Base-by-base conservation (phyloP, 306 rosid genomes). In the Cucurbita pepo region DNA sequence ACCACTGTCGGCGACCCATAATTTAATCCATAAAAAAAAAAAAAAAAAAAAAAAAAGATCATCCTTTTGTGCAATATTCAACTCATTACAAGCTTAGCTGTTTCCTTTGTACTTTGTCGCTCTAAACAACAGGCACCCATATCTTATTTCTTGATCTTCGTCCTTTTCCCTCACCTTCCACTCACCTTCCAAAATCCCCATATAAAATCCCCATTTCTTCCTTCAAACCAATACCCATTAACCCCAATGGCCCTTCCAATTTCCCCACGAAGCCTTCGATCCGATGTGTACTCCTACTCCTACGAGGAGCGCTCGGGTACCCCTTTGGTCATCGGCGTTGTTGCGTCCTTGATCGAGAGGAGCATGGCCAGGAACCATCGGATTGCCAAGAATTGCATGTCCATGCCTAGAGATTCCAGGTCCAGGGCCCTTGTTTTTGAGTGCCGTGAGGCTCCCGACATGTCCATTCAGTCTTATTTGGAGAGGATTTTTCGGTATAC, bases 401-500 rank as follows among this genome's bases (percentile, higher is more conserved):
- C 55, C 11, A 43, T 43, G 8, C 13, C 52, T 30, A 30, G 34
- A 30, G 34, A 30, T 30, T 30, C 34, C 3, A 30, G 34, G 12
- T 54, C 37, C 0, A 25, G 8, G 62, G 54, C 82, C 56, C 73
- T 83, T 41, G 81, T 88, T 21, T 91, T 91, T 30, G 88, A 85
- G 67, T 87, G 86, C 70, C 82, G 79, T n/a, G 97, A 89, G 78
- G 83, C 88, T 36, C 97, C 95, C 64, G 97, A 89, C 80, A 77
- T 92, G 89, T 84, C 88, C 5, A 86, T 92, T 50, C 86, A 89
- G 69, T 85, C 86, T 4, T 92, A 82, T 60, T 72, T 92, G 6
- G 97, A 92, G 85, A 85, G 98, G 73, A 88, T 90, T 77, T 93
- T 88, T 72, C 79, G 91, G 63, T 93, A 93, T 90, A 93, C 98